Percentiles rank a stretch among this genome's conserved stretches.
Conservation (phyloP, 1,284 basidiomycete species). For the Puccinia triticina region DNA sequence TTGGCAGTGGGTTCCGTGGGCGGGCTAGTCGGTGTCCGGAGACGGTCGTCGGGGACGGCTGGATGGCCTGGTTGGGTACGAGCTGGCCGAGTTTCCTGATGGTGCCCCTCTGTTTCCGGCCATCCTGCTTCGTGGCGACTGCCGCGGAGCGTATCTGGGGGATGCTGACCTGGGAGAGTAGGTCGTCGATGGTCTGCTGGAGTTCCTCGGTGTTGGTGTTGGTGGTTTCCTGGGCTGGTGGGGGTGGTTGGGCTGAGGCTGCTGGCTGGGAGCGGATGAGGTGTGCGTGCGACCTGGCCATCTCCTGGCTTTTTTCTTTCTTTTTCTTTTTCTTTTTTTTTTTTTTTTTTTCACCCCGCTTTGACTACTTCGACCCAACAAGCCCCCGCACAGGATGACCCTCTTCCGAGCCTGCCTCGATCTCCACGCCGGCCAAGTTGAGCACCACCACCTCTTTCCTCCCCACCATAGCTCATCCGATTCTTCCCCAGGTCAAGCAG, state of each 20-base stretch:
- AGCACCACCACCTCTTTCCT: not conserved
- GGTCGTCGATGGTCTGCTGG: conserved; percentile 4
- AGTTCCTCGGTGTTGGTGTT: not conserved
- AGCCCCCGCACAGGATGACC: conserved; percentile 41
- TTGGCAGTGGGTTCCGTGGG: not conserved
- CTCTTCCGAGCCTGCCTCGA: conserved; percentile 94
- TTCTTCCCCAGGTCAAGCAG: conserved; percentile 74
- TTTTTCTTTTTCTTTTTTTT: not conserved
- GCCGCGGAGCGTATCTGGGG: not conserved
- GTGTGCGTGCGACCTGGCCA: not conserved
- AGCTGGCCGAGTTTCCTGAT: conserved; percentile 33
- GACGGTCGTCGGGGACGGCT: not conserved
- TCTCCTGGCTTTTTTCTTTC: not conserved
- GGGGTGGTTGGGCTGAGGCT: not conserved
- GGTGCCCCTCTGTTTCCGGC: not conserved
- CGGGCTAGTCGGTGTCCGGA: conserved; percentile 19
- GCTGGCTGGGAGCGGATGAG: not conserved
- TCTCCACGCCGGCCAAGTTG: conserved; percentile 73
- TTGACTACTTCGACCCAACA: not conserved
- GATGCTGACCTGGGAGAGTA: conserved; percentile 6
- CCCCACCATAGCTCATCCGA: not conserved
- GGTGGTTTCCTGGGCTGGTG: not conserved
- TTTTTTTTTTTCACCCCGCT: not conserved
- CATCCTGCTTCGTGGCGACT: not conserved
- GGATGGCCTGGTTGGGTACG: conserved; percentile 16